Conservation (phyloP, 176 grass and related monocot genomes). For the Juncus inflexus region DNA sequence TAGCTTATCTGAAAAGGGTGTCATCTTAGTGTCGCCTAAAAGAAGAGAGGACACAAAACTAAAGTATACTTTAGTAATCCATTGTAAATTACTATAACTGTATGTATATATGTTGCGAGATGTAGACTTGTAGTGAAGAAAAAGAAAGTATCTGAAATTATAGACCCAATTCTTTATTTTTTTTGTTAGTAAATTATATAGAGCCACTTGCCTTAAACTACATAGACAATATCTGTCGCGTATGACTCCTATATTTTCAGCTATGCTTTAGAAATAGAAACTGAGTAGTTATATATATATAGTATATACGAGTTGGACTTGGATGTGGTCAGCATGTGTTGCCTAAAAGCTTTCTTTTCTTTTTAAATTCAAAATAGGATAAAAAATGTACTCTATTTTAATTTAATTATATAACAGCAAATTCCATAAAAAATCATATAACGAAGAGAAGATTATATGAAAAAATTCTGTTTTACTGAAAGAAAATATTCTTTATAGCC, state of each 20-base stretch:
- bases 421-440: too few species aligned
- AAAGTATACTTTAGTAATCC: constrained; percentile 5
- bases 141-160: constrained; percentile 11
- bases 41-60: constrained; percentile 14
- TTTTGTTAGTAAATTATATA: too few species aligned
- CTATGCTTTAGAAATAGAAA: not conserved
- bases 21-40: constrained; percentile 2
- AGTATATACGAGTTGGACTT: constrained; percentile 1
- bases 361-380: too few species aligned
- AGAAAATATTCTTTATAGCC: too few species aligned
- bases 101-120: constrained; percentile 10
- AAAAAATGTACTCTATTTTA: too few species aligned
- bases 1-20: constrained; percentile 29
- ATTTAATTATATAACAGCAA: too few species aligned
- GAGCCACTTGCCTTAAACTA: constrained; percentile 11
- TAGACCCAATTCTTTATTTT: too few species aligned
- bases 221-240: constrained; percentile 15
- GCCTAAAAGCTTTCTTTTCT: not conserved
- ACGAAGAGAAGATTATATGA: too few species aligned
- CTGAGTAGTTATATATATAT: not conserved
- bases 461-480: too few species aligned
- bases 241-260: constrained; percentile 13
- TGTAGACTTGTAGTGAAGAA: constrained; percentile 13
- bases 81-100: not conserved
- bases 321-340: constrained; percentile 5